Conservation (phyloP, 2,329 filamentous ascomycete genomes). For the Cladosporium sphaerospermum region DNA sequence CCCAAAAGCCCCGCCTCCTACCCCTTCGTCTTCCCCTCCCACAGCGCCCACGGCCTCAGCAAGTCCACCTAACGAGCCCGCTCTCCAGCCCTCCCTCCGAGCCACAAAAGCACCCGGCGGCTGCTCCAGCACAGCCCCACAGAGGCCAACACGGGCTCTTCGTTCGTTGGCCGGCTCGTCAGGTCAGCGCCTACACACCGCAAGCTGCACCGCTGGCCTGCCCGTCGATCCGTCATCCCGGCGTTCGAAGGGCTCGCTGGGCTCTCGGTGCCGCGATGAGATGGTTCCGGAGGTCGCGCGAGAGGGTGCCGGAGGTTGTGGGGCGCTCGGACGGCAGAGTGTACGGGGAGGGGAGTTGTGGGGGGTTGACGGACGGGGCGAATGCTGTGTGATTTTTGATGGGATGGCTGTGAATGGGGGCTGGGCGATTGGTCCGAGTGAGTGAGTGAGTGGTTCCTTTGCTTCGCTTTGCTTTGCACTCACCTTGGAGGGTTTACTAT, state of each 20-base stretch:
- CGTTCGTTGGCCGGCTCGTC: no score
- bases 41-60: conserved; percentile 26
- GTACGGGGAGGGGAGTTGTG: conserved; percentile 15
- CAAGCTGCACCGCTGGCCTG: conserved; percentile 25
- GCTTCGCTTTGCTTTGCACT: no score
- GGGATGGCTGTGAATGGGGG: no score
- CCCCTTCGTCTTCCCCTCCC: conserved; percentile 23
- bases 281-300: conserved; percentile 26
- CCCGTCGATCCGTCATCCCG: conserved; percentile 22
- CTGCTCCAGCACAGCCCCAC: no score
- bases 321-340: conserved; percentile 23
- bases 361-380: no score
- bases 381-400: no score
- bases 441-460: no score
- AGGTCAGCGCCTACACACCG: conserved; percentile 13
- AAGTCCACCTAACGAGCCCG: conserved; percentile 19
- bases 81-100: no score
- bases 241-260: conserved; percentile 20
- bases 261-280: conserved; percentile 23
- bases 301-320: conserved; percentile 26
- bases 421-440: no score
- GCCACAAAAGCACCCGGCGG: no score
- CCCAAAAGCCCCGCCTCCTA: conserved; percentile 18
- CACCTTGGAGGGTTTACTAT: no score
- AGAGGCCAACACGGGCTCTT: no score